Percentiles rank a stretch among this genome's conserved stretches.
These are phyloP conservation scores for Apiotrichum brassicae DNA, from an alignment of 1,284 basidiomycete genomes.

Conservation along the genomic window DNA sequence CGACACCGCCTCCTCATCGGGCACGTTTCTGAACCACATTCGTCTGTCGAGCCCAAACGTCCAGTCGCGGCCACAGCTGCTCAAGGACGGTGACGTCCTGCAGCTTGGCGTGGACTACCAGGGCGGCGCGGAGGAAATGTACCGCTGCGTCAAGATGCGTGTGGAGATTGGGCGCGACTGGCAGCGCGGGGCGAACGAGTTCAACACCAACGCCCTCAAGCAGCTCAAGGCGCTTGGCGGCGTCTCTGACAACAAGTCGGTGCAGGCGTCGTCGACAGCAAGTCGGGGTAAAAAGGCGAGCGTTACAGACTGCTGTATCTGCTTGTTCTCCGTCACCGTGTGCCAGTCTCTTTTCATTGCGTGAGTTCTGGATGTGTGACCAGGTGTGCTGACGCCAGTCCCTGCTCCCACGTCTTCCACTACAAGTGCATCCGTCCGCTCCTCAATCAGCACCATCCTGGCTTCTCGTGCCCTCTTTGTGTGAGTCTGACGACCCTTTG, in stretches of 20 bases:
- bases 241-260: constrained; percentile 19
- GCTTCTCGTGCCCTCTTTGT: constrained; percentile 93
- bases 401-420: constrained; percentile 94
- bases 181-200: constrained; percentile 81
- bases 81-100: constrained; percentile 91
- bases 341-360: constrained; percentile 96
- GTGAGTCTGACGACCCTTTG: constrained; percentile 23
- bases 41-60: constrained; percentile 75
- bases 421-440: constrained; percentile 96
- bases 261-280: constrained; percentile 11
- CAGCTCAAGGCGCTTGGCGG: constrained; percentile 41
- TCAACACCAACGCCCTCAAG: constrained; percentile 58
- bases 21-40: constrained; percentile 95
- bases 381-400: constrained; percentile 45
- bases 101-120: constrained; percentile 98
- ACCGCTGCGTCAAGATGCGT: constrained; percentile 95
- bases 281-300: constrained; percentile 31
- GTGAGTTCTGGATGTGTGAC: constrained; percentile 19
- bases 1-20: constrained; percentile 84
- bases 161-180: constrained; percentile 81
- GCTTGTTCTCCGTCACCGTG: constrained; percentile 90
- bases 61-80: constrained; percentile 68
- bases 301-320: constrained; percentile 89
- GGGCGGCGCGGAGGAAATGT: constrained; percentile 94
- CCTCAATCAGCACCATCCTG: constrained; percentile 77